A percentile compares a stretch with the other conserved stretches of the same genome.
Evolutionary conservation across 148 eudicot species (phyloP).

Genomic region (Silene latifolia): DNA sequence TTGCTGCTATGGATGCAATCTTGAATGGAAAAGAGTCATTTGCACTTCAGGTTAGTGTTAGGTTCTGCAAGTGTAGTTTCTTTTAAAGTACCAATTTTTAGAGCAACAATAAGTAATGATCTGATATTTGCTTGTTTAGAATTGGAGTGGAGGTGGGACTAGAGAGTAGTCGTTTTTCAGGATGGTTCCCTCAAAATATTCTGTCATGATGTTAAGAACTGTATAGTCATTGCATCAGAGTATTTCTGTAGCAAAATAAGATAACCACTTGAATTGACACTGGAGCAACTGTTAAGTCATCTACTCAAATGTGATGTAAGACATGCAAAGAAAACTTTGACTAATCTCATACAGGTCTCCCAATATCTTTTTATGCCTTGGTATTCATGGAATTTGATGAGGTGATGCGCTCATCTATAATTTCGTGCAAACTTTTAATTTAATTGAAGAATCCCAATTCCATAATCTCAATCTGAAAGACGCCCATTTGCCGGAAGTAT

Average conservation of each 20-base stretch:
- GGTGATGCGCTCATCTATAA: not conserved
- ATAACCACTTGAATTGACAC: not conserved
- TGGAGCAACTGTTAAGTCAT: not conserved
- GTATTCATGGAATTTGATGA: not conserved
- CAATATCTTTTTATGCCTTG: not conserved
- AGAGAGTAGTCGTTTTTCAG: too few species aligned
- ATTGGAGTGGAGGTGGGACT: too few species aligned
- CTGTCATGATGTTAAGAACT: too few species aligned
- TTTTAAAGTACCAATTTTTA: not conserved
- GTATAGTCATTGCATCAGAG: too few species aligned
- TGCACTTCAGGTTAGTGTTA: constrained; percentile 60
- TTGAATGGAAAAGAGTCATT: constrained; percentile 84
- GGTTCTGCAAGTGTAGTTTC: not conserved
- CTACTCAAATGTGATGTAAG: not conserved
- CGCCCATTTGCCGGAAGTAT: not conserved
- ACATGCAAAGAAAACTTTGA: not conserved
- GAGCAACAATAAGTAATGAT: too few species aligned
- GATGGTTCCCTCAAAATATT: too few species aligned
- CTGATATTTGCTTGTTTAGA: too few species aligned
- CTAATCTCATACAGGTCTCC: too few species aligned
- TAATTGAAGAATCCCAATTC: not conserved
- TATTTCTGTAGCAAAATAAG: too few species aligned
- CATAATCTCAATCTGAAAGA: not conserved
- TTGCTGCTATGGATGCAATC: constrained; percentile 66
- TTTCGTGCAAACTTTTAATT: not conserved